Base-by-base conservation (phyloP, 257 asterid genomes). In the Solanum gracilifrons region DNA sequence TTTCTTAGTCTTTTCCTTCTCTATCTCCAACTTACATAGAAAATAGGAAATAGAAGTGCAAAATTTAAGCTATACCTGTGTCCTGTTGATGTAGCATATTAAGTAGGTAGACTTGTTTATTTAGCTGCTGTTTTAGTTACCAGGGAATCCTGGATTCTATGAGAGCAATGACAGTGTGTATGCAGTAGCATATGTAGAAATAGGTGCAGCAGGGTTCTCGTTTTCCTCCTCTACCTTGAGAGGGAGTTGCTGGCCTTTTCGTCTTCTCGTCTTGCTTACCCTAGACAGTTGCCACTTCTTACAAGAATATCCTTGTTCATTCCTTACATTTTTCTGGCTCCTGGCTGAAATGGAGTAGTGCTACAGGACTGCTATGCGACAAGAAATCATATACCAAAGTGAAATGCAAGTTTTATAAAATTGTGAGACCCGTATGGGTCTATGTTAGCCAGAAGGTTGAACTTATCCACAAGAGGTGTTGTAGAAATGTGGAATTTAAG, bases 1-100 rank as follows among this genome's bases (percentile, higher is more conserved):
- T 88, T 85, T 90, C 68, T 60, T 86, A 60, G 36, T 85, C 83
- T 86, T 75, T 21, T 72, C 60, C 18, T 62, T 64, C 74, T 58
- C 48, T n/a, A 18, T 12, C 29, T 29, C 9, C 39, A 83, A 33
- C 31, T 55, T 68, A 27, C 75, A 29, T 48, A 46, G 25, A 80
- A 29, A 46, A 29, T 9, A 4, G 41, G 36, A 48, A 48, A 48
- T 29, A 48, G 31, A 18, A 82, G 20, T 82, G 68, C 69, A 48
- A 80, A 80, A 80, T 29, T 29, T 27, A 15, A 46, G 18, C 68
- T 79, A 43, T 43, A 27, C 29, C 25, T 35, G 1, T 18, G 85
- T 80, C 85, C 60, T 27, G 85, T 80, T 46, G 37, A 80, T 46
- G 68, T 80, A 9, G 39, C 60, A 46, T 80, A 27, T 80, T 29